These are phyloP conservation scores for Tulasnella sp. DNA, from an alignment of 768 basidiomycete species.

Conservation along the genomic window DNA sequence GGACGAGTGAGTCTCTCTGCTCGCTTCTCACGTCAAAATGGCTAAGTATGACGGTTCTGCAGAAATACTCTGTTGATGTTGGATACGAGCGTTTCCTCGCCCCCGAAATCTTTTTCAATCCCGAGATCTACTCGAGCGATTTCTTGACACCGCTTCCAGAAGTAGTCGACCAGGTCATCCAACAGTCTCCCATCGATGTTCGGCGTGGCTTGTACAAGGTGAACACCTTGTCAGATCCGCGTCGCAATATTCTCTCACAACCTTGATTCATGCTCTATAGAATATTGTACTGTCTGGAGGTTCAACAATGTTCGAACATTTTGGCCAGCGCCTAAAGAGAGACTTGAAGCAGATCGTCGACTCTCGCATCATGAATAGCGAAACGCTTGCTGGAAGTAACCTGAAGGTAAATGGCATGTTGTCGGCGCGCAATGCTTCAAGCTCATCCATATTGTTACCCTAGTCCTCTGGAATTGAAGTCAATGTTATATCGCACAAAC, in stretches of 20 bases:
- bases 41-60: constrained; percentile 13
- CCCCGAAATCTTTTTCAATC: constrained; percentile 99
- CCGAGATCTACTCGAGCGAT: constrained; percentile 95
- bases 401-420: constrained; percentile 47
- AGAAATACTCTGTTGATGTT: constrained; percentile 92
- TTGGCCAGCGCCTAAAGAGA: constrained; percentile 91
- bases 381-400: constrained; percentile 57
- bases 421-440: not conserved
- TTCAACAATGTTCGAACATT: constrained; percentile 98
- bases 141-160: constrained; percentile 94
- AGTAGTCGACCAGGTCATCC: constrained; percentile 93
- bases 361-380: constrained; percentile 71
- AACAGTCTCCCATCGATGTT: constrained; percentile 92
- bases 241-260: not conserved
- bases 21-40: too few relatives aligned
- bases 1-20: constrained; percentile 51
- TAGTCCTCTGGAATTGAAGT: constrained; percentile 96
- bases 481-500: constrained; percentile 96
- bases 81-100: constrained; percentile 99
- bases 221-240: not conserved
- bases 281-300: constrained; percentile 97
- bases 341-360: constrained; percentile 93
- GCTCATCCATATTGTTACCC: not conserved
- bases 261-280: constrained; percentile 31
- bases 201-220: constrained; percentile 94